A percentile compares a stretch with the other conserved stretches of the same genome.
These are phyloP conservation scores for Musa troglodytarum DNA, from an alignment of 176 grass and related monocot species.

Conservation along the genomic window DNA sequence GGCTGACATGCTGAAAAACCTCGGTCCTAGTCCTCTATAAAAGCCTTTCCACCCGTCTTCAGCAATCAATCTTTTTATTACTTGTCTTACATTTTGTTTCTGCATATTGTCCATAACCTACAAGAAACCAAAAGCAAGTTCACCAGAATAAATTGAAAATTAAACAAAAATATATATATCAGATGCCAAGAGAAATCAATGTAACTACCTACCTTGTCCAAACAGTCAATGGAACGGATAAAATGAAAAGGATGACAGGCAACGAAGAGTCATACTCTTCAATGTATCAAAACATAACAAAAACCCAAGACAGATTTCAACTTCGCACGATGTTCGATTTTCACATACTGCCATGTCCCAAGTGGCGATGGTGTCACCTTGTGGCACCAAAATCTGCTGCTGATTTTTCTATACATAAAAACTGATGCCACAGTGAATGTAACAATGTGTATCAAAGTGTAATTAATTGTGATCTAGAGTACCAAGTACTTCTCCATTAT, in stretches of 20 bases:
- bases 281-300: too few relatives aligned
- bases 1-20: slow-evolving; percentile 94
- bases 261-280: too few relatives aligned
- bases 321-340: too few relatives aligned
- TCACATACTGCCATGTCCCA: too few relatives aligned
- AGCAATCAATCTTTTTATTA: slow-evolving; percentile 71
- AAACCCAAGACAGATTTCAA: too few relatives aligned
- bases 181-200: not conserved
- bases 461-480: too few relatives aligned
- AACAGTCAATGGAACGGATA: not conserved
- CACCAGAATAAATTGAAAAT: not conserved
- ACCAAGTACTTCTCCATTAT: too few relatives aligned
- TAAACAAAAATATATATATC: not conserved
- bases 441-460: too few relatives aligned
- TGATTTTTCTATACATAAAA: too few relatives aligned
- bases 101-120: slow-evolving; percentile 64
- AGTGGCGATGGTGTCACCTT: too few relatives aligned
- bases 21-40: slow-evolving; percentile 88
- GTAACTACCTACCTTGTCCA: not conserved
- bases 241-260: not conserved
- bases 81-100: slow-evolving; percentile 57
- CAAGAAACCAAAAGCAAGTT: slow-evolving; percentile 7
- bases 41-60: slow-evolving; percentile 96
- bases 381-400: too few relatives aligned
- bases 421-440: too few relatives aligned